These are phyloP conservation scores for Dendrobium nobile DNA, from an alignment of 106 monocot genomes.

Conservation along the genomic window DNA sequence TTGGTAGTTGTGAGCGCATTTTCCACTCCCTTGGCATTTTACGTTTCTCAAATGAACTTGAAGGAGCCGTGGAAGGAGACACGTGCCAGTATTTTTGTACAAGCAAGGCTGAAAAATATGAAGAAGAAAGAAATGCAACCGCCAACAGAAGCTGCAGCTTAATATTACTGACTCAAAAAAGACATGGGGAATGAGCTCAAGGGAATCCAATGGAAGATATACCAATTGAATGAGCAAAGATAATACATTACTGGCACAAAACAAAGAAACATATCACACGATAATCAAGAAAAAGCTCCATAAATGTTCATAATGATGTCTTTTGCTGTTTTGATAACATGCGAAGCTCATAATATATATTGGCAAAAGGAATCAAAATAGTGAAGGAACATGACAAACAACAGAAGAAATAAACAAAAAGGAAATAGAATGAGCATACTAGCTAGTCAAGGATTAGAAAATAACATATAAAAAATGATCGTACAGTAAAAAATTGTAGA, in stretches of 20 bases:
- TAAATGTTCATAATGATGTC: neutral
- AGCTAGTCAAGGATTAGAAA: neutral
- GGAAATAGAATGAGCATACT: neutral
- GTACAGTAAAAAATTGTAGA: neutral
- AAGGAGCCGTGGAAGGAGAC: slow-evolving; percentile 43
- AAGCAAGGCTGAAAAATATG: slow-evolving; percentile 30
- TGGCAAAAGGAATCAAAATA: neutral
- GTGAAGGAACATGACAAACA: neutral
- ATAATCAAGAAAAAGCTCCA: slow-evolving; percentile 1
- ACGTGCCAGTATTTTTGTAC: slow-evolving; percentile 47
- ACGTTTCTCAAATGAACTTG: slow-evolving; percentile 28
- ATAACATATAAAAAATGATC: neutral
- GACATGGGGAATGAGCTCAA: slow-evolving; percentile 20
- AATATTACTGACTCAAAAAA: slow-evolving; percentile 32
- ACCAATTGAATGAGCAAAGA: neutral
- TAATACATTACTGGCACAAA: neutral
- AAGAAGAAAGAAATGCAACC: slow-evolving; percentile 36
- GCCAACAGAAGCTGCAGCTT: slow-evolving; percentile 34
- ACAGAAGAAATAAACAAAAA: slow-evolving; percentile 1
- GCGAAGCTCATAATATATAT: neutral
- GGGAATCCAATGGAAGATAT: slow-evolving; percentile 3
- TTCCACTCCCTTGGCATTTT: slow-evolving; percentile 42
- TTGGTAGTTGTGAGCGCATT: slow-evolving; percentile 14
- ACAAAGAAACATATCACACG: neutral
- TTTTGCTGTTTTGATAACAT: neutral